Evolutionary conservation across 2,329 filamentous ascomycete genomes (phyloP), one percentile per base, ranked within the genome.

Genomic region (Neurospora sp.): DNA sequence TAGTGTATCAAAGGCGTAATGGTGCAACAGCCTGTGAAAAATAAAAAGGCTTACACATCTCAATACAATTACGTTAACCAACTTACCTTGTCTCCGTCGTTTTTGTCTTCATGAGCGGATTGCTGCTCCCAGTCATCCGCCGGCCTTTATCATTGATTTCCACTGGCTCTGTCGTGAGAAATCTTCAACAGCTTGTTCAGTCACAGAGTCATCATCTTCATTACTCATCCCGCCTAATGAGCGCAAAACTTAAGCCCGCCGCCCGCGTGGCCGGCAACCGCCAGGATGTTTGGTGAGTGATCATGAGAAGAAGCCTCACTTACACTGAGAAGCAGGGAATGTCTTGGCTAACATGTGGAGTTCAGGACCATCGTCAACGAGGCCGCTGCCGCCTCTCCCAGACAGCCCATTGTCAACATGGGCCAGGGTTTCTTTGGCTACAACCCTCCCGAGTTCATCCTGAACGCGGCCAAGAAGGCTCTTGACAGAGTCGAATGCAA

Each of bases 401-500:
- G 84, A 71, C 87, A 89, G 78, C 87, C 88, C 71, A 89, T 90
- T 73, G 84, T 90, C 72, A 90, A 90, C 74, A 84, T 89, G 83
- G 87, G 87, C 38, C 87, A 89, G 78, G 75, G 75, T 43, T 76
- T 76, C 70, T 76, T 76, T 58, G 75, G 75, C 23, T 76, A 76
- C 73, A 76, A 76, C 70, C 75, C 75, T 5, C 75, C 75, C 39
- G 72, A 74, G 28, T 76, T 76, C 80, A 93, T 97, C 73, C 84
- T 97, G 73, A 87, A 97, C 76, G 96, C 96, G 58, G 96, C 96
- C 68, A 98, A 97, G 81, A 84, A 90, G 46, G 94, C 95, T 46
- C 86, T 99, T 68, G 91, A 97, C 78, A 87, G 89, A 68, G 95
- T 99, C 28, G 96, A 98, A 75, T 97, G 95, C 86, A 99, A 99